phyloP scores from a whole-genome alignment of 352 stramenopile genomes.

The Saprolegnia parasitica region DNA sequence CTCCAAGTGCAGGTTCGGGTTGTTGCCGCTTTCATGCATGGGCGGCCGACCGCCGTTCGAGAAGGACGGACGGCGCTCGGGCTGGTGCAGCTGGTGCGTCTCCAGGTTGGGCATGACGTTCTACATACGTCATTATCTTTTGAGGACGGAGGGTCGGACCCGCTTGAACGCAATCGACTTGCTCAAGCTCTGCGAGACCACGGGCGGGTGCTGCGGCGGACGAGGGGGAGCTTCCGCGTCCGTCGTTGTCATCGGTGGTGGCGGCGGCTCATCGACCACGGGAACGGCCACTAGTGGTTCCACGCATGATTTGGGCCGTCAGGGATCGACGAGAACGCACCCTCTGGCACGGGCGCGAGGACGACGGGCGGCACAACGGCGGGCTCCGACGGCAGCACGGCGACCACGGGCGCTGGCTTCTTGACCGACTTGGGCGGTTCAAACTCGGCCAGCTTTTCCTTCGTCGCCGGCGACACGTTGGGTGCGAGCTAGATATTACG shows the following conservation, averaged over 20 bases:
- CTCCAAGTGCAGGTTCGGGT: conserved; percentile 70
- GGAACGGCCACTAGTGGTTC: neutral
- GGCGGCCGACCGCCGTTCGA: neutral
- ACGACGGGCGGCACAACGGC: no score
- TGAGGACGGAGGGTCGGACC: conserved; percentile 6
- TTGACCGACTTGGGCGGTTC: neutral
- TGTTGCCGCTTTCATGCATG: conserved; percentile 39
- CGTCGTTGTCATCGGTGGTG: neutral
- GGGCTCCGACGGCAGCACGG: neutral
- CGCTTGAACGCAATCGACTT: conserved; percentile 66
- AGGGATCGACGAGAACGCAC: neutral
- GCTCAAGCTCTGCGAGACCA: conserved; percentile 68
- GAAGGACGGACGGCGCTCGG: neutral
- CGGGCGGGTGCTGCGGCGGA: conserved; percentile 49
- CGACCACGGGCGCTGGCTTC: neutral
- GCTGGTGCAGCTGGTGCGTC: neutral
- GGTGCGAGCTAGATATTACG: conserved; percentile 22
- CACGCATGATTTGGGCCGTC: no score
- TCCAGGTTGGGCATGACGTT: neutral
- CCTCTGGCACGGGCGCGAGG: neutral
- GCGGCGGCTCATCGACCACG: neutral
- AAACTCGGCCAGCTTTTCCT: neutral
- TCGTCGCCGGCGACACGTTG: conserved; percentile 15
- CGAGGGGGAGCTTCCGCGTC: conserved; percentile 40
- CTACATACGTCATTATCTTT: conserved; percentile 16